Conservation (phyloP, 2,329 filamentous ascomycete species). For the Aciculosporium take region DNA sequence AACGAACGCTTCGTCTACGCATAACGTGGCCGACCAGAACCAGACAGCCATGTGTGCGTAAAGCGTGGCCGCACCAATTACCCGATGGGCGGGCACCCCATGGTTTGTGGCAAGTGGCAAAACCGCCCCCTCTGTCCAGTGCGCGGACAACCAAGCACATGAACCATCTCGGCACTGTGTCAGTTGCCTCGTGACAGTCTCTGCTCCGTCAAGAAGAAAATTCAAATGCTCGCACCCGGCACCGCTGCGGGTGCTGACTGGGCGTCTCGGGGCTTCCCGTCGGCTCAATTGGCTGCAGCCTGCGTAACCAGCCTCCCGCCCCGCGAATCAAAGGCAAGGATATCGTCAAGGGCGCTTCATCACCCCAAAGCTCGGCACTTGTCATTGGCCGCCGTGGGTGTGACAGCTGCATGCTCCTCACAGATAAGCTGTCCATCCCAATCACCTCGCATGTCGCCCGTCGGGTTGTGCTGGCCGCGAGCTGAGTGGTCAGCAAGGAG, state of each 20-base stretch:
- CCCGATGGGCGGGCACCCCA: too few relatives aligned
- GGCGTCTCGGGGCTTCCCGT: background rate
- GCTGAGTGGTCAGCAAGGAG: background rate
- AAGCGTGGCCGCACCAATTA: too few relatives aligned
- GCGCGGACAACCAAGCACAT: too few relatives aligned
- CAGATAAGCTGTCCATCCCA: slow-evolving; percentile 2
- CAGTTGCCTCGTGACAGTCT: too few relatives aligned
- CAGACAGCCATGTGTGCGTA: too few relatives aligned
- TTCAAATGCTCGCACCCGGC: background rate
- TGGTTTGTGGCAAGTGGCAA: too few relatives aligned
- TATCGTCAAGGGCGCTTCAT: slow-evolving; percentile 20
- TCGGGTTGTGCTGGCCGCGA: background rate
- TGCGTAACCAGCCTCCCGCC: slow-evolving; percentile 8
- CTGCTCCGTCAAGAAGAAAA: too few relatives aligned
- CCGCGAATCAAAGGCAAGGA: slow-evolving; percentile 15
- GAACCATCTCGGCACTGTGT: too few relatives aligned
- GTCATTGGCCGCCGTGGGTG: slow-evolving; percentile 14
- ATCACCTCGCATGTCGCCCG: slow-evolving; percentile 9
- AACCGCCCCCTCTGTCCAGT: too few relatives aligned
- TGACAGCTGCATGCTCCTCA: slow-evolving; percentile 6
- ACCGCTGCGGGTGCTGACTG: background rate
- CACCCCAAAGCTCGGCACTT: slow-evolving; percentile 7
- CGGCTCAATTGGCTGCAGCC: slow-evolving; percentile 13
- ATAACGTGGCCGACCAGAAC: too few relatives aligned
- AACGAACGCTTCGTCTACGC: too few relatives aligned